These are phyloP conservation scores for Dryadomyces quercivorus DNA, from an alignment of 2,329 filamentous ascomycete genomes.

Conservation along the genomic window DNA sequence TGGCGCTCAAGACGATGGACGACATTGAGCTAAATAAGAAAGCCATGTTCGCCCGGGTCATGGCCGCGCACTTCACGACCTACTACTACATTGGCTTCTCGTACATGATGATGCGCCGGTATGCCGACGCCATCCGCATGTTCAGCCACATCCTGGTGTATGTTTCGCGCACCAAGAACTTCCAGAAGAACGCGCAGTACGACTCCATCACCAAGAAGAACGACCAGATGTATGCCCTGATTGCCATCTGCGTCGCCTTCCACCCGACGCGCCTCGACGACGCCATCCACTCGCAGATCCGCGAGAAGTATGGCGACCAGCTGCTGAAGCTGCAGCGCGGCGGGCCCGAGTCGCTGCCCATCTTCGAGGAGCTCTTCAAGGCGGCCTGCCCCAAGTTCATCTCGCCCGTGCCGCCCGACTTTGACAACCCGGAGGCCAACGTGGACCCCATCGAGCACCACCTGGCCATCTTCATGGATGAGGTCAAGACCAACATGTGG, in stretches of 20 bases:
- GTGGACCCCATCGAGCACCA: slow-evolving; percentile 97
- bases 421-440: slow-evolving; percentile 92
- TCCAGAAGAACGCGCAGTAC: slow-evolving; percentile 98
- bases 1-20: slow-evolving; percentile 96
- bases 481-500: slow-evolving; percentile 99
- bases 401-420: slow-evolving; percentile 90
- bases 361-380: slow-evolving; percentile 98
- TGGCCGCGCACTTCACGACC: slow-evolving; percentile 98
- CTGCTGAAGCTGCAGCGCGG: slow-evolving; percentile 93
- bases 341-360: slow-evolving; percentile 84
- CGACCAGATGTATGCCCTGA: slow-evolving; percentile 98
- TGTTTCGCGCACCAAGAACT: slow-evolving; percentile 98
- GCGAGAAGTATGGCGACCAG: slow-evolving; percentile 99
- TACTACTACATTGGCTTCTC: slow-evolving; percentile 99
- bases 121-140: slow-evolving; percentile 98
- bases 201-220: slow-evolving; percentile 99
- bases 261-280: slow-evolving; percentile 94
- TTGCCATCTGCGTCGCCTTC: slow-evolving; percentile 97
- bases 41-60: slow-evolving; percentile 98
- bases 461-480: slow-evolving; percentile 96
- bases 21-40: slow-evolving; percentile 99
- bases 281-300: slow-evolving; percentile 94
- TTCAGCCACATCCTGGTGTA: slow-evolving; percentile 99
- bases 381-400: slow-evolving; percentile 99
- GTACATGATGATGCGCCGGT: slow-evolving; percentile 99